These are phyloP conservation scores for Anisodus tanguticus DNA, from an alignment of 257 asterid genomes.

Conservation along the genomic window DNA sequence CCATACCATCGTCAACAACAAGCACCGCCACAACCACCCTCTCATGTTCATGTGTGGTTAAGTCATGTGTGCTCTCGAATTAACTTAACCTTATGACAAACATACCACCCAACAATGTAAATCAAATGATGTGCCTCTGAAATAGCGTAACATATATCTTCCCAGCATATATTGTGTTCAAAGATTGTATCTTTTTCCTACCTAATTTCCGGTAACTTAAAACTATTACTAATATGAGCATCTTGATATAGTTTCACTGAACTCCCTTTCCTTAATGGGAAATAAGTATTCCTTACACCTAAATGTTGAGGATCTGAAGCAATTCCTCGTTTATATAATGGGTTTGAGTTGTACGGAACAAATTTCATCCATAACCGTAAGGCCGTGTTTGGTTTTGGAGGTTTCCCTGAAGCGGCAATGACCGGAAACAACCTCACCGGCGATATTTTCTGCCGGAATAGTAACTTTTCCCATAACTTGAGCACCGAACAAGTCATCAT, in stretches of 20 bases:
- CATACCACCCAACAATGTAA: conserved; percentile 42
- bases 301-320: conserved; percentile 61
- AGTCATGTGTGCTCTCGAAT: too few relatives aligned
- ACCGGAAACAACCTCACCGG: conserved; percentile 57
- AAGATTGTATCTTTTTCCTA: conserved; percentile 46
- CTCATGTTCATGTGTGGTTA: too few relatives aligned
- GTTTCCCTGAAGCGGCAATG: conserved; percentile 48
- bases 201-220: conserved; percentile 41
- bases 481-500: too few relatives aligned
- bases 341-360: conserved; percentile 56
- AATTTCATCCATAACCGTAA: conserved; percentile 59
- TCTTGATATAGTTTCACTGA: conserved; percentile 82
- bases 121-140: conserved; percentile 85
- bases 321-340: conserved; percentile 63
- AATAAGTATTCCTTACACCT: conserved; percentile 72
- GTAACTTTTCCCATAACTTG: too few relatives aligned
- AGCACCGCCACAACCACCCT: too few relatives aligned
- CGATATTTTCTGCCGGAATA: conserved; percentile 32
- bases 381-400: conserved; percentile 61
- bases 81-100: too few relatives aligned
- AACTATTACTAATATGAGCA: conserved; percentile 60
- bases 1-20: too few relatives aligned
- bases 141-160: conserved; percentile 81
- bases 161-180: conserved; percentile 71
- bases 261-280: conserved; percentile 76